Base-by-base conservation (phyloP, 805 yeast genomes). In the Wickerhamiella occidentalis region DNA sequence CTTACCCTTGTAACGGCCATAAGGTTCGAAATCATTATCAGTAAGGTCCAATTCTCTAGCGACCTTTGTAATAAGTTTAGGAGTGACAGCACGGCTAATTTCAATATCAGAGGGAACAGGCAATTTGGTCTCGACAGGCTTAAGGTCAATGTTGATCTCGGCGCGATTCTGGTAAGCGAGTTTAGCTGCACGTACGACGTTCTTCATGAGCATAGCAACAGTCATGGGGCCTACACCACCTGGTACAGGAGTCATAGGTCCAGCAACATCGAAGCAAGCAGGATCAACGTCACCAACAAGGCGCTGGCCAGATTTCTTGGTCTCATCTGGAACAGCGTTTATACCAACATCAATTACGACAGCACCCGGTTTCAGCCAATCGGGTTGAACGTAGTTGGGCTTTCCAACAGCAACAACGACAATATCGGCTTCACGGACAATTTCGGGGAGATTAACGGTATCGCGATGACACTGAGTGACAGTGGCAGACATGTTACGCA, bases 141-240 rank as follows among this genome's bases (percentile, higher is more conserved):
- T 68, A 21, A 85, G 80, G 55, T 67, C 66, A 61, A 76, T 66
- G 55, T 68, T 65, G 60, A 76, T 68, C 61, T 71, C 66, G 61
- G 75, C 73, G 60, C 70, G 65, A 40, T 64, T 62, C 40, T 57
- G 62, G 47, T 65, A 72, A 60, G 73, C 77, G 50, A 74, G 67
- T 58, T 82, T 73, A 18, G 97, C 96, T 42, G 95, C 85, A 54
- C 76, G 72, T 50, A 82, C 73, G 11, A 90, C 92, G 62, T 92
- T 90, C 56, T 82, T 77, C 58, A 90, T 77, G 53, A 90, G 78
- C 96, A 88, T 87, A 45, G 95, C 95, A 42, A 90, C 96, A 22
- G 98, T 90, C 97, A 90, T 90, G 56, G 98, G 98, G 38, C 98
- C 98, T 53, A 90, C 97, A 58, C 97, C 97, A 61, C 97, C 97